Percentiles rank a stretch among this genome's conserved stretches.
phyloP scores from a whole-genome alignment of 371 early-diverging fungal species.

The Mortierella sp. region DNA sequence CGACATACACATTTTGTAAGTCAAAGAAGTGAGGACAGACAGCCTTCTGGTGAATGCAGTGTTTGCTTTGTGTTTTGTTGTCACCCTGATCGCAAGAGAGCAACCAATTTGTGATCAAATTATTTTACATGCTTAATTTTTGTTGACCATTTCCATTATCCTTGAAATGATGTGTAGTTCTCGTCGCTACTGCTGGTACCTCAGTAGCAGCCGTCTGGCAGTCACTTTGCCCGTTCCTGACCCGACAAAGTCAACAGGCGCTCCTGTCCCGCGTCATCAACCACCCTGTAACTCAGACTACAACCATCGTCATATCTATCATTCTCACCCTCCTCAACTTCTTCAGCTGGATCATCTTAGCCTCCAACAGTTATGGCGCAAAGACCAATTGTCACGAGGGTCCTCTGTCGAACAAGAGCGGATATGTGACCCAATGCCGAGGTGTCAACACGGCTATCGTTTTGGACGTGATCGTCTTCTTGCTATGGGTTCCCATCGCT shows the following conservation, averaged over 20 bases:
- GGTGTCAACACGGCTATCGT: conserved; percentile 46
- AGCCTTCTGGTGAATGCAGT: too few relatives aligned
- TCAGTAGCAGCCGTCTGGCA: conserved; percentile 38
- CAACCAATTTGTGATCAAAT: too few relatives aligned
- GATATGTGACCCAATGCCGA: conserved; percentile 36
- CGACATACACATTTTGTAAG: conserved; percentile 34
- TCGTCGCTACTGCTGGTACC: conserved; percentile 43
- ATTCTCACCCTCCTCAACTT: conserved; percentile 46
- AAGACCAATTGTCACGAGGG: conserved; percentile 36
- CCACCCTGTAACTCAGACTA: conserved; percentile 35
- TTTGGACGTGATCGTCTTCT: conserved; percentile 38
- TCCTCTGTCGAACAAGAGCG: conserved; percentile 1
- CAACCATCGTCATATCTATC: conserved; percentile 33
- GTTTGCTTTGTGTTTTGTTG: too few relatives aligned
- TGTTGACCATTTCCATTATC: neutral
- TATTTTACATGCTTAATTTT: neutral
- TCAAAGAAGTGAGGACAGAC: neutral
- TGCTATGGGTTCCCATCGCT: conserved; percentile 47
- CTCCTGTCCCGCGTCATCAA: conserved; percentile 38
- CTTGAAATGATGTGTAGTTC: conserved; percentile 18
- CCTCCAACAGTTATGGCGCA: conserved; percentile 34
- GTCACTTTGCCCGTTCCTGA: conserved; percentile 39
- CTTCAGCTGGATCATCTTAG: conserved; percentile 51
- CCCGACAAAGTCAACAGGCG: conserved; percentile 13
- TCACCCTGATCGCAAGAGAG: too few relatives aligned